phyloP scores from a whole-genome alignment of 345 rosid genomes.

The Corchorus olitorius region DNA sequence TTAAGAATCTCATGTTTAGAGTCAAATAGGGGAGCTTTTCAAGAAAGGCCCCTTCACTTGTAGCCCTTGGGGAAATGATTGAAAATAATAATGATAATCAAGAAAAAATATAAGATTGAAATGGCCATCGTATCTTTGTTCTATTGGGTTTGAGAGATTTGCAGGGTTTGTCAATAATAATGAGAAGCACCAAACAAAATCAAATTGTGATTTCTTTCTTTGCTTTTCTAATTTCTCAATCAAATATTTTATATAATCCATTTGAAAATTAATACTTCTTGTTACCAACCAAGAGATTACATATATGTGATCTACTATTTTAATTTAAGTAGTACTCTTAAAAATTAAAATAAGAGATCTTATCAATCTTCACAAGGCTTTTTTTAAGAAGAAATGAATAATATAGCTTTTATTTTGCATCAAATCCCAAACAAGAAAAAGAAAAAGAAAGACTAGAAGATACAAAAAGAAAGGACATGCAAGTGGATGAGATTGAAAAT shows the following conservation, averaged over 20 bases:
- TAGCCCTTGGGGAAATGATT: constrained; percentile 17
- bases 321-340: neutral
- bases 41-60: constrained; percentile 3
- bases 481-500: too few species aligned
- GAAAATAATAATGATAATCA: neutral
- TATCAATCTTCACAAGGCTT: neutral
- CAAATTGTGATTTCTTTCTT: neutral
- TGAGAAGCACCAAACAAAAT: neutral
- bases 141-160: constrained; percentile 23
- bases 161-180: neutral
- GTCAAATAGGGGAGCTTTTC: constrained; percentile 10
- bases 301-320: too few species aligned
- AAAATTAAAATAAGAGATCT: neutral
- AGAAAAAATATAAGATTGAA: neutral
- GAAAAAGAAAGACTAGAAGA: neutral
- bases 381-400: neutral
- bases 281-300: neutral
- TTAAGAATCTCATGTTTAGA: neutral
- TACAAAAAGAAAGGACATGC: neutral
- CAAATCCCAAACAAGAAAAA: neutral
- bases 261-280: neutral
- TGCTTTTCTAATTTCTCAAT: neutral
- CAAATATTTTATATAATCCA: too few species aligned
- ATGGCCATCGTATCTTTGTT: constrained; percentile 31
- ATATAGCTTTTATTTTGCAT: neutral